phyloP scores from a whole-genome alignment of 2,329 filamentous ascomycete genomes.

The Claviceps paspali region DNA sequence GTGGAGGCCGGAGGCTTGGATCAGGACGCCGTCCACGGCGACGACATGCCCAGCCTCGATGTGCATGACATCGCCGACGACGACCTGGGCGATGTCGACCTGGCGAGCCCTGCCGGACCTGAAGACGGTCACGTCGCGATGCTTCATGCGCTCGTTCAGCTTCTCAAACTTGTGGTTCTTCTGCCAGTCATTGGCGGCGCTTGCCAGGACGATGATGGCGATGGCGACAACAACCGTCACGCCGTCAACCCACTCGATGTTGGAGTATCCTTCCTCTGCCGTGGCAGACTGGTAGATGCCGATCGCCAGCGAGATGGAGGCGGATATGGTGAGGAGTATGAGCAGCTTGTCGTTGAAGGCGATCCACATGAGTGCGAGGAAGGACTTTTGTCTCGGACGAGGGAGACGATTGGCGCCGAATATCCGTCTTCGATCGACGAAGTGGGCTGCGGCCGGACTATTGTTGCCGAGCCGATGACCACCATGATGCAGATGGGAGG shows the following conservation, averaged over 20 bases:
- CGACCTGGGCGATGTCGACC: slow-evolving; percentile 54
- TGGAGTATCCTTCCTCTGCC: slow-evolving; percentile 30
- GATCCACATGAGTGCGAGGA: slow-evolving; percentile 55
- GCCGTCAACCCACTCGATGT: slow-evolving; percentile 69
- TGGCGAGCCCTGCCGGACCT: slow-evolving; percentile 58
- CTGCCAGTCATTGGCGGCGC: slow-evolving; percentile 69
- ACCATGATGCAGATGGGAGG: slow-evolving; percentile 12
- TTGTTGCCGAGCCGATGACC: slow-evolving; percentile 16
- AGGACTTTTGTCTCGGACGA: slow-evolving; percentile 52
- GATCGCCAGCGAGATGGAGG: slow-evolving; percentile 57
- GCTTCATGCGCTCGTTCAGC: slow-evolving; percentile 65
- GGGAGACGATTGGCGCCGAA: slow-evolving; percentile 45
- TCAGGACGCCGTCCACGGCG: slow-evolving; percentile 55
- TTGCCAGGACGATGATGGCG: slow-evolving; percentile 58
- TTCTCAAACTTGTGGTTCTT: slow-evolving; percentile 71
- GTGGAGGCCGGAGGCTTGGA: slow-evolving; percentile 35
- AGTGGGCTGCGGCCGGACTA: slow-evolving; percentile 12
- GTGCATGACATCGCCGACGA: slow-evolving; percentile 60
- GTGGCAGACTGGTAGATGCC: slow-evolving; percentile 60
- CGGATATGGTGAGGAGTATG: slow-evolving; percentile 55
- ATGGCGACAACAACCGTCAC: slow-evolving; percentile 68
- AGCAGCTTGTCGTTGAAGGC: slow-evolving; percentile 72
- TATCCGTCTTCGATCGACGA: slow-evolving; percentile 49
- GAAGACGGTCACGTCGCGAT: slow-evolving; percentile 57
- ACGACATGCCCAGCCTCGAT: slow-evolving; percentile 59